phyloP scores from a whole-genome alignment of 2,329 filamentous ascomycete genomes.

The Ophiostoma pallidulum region DNA sequence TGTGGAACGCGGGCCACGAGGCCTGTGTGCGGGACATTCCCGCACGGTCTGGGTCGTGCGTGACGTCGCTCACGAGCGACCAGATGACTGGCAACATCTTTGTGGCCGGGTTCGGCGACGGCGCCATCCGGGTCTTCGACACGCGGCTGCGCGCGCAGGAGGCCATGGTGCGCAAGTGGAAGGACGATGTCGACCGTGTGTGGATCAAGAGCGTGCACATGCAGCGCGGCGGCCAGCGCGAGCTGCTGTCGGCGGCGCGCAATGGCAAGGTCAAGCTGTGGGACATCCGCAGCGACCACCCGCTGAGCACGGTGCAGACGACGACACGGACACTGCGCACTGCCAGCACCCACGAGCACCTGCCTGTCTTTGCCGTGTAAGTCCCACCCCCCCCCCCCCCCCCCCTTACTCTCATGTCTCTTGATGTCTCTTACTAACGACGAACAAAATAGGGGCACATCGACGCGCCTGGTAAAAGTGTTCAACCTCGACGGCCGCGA shows the following conservation, averaged over 20 bases:
- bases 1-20: conserved; percentile 93
- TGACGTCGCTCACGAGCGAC: conserved; percentile 91
- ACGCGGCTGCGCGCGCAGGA: conserved; percentile 74
- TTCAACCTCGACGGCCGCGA: conserved; percentile 79
- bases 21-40: conserved; percentile 90
- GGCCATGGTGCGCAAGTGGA: conserved; percentile 94
- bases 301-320: conserved; percentile 62
- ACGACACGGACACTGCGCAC: conserved; percentile 73
- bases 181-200: conserved; percentile 72
- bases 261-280: conserved; percentile 92
- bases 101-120: conserved; percentile 92
- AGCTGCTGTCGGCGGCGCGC: conserved; percentile 80
- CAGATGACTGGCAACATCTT: conserved; percentile 97
- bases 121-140: conserved; percentile 88
- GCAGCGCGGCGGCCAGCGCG: conserved; percentile 87
- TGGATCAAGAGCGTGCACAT: conserved; percentile 97
- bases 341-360: conserved; percentile 87
- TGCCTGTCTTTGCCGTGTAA: conserved; percentile 90
- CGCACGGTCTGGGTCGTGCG: conserved; percentile 86
- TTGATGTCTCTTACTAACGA: conserved; percentile 2
- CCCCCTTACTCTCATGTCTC: neutral
- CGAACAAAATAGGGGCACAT: conserved; percentile 59
- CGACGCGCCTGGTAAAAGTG: conserved; percentile 77
- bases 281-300: conserved; percentile 83
- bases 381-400: conserved; percentile 27